Evolutionary conservation across 192 early-diverging fungal genomes (phyloP).

Genomic region (Podila clonocystis): DNA sequence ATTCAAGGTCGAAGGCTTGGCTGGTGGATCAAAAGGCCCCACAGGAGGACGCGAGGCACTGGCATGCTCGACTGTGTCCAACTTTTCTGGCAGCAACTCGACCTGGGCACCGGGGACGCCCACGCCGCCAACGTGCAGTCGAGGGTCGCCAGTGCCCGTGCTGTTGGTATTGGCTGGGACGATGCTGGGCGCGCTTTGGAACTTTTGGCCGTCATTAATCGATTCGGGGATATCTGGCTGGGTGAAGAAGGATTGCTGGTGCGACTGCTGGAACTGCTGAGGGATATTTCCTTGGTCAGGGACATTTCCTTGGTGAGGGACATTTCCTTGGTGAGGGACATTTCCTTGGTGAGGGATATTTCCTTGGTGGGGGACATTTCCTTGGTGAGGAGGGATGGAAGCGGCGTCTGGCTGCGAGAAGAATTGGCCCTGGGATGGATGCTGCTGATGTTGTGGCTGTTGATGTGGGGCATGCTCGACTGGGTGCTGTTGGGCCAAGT

Average conservation of each 20-base stretch:
- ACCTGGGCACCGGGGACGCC: conserved; percentile 14
- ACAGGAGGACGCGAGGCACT: conserved; percentile 5
- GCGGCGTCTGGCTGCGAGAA: neutral
- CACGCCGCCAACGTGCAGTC: conserved; percentile 12
- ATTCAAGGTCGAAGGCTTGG: neutral
- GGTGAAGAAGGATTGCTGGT: conserved; percentile 14
- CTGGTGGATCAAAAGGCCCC: conserved; percentile 8
- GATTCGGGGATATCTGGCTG: conserved; percentile 1
- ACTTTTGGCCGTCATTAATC: neutral
- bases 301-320: neutral
- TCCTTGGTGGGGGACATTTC: neutral
- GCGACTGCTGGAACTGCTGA: conserved; percentile 5
- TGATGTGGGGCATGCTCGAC: neutral
- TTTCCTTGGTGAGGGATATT: neutral
- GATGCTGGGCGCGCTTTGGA: neutral
- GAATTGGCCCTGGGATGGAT: neutral
- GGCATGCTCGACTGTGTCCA: conserved; percentile 7
- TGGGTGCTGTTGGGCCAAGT: neutral
- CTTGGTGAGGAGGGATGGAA: neutral
- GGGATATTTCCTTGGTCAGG: neutral
- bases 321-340: neutral
- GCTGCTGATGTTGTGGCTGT: neutral
- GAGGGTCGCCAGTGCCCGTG: neutral
- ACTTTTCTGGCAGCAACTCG: neutral
- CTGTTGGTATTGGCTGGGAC: conserved; percentile 11